Percentiles rank a stretch among this genome's conserved stretches.
Conservation (phyloP, 257 asterid genomes). For the Cordia subcordata region DNA sequence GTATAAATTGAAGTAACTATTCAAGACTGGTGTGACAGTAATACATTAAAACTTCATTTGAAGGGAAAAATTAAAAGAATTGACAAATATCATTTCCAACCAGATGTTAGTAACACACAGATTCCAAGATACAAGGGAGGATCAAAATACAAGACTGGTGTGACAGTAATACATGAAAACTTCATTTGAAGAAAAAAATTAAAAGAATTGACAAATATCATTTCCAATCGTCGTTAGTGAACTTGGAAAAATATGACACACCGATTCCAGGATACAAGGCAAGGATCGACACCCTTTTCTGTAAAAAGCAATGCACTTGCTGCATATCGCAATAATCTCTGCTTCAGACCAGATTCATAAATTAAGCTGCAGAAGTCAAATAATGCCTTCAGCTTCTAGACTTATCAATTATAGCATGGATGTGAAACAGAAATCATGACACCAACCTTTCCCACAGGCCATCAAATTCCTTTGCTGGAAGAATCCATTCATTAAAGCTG, state of each 20-base stretch:
- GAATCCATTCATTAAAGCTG: slow-evolving; percentile 95
- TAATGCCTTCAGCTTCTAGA: slow-evolving; percentile 12
- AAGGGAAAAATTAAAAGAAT: too few relatives aligned
- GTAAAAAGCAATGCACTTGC: slow-evolving; percentile 98
- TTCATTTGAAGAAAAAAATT: neutral
- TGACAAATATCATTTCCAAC: slow-evolving; percentile 1
- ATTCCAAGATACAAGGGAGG: slow-evolving; percentile 95
- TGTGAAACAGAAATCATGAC: slow-evolving; percentile 4
- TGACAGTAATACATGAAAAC: too few relatives aligned
- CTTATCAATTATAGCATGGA: slow-evolving; percentile 7
- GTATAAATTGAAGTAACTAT: too few relatives aligned
- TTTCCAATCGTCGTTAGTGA: slow-evolving; percentile 7
- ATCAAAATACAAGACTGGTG: too few relatives aligned
- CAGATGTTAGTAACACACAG: slow-evolving; percentile 41
- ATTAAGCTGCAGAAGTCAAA: slow-evolving; percentile 75
- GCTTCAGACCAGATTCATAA: slow-evolving; percentile 91
- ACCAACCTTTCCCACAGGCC: slow-evolving; percentile 99
- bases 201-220: neutral
- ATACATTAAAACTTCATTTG: neutral
- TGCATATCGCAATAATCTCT: slow-evolving; percentile 86
- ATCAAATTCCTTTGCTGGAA: slow-evolving; percentile 97
- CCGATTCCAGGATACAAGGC: slow-evolving; percentile 98
- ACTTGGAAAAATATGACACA: slow-evolving; percentile 26
- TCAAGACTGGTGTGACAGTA: too few relatives aligned
- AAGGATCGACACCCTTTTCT: slow-evolving; percentile 92